A percentile compares a stretch with the other conserved stretches of the same genome.
phyloP scores from a whole-genome alignment of 805 yeast genomes.

The Teunomyces lycoperdinae region DNA sequence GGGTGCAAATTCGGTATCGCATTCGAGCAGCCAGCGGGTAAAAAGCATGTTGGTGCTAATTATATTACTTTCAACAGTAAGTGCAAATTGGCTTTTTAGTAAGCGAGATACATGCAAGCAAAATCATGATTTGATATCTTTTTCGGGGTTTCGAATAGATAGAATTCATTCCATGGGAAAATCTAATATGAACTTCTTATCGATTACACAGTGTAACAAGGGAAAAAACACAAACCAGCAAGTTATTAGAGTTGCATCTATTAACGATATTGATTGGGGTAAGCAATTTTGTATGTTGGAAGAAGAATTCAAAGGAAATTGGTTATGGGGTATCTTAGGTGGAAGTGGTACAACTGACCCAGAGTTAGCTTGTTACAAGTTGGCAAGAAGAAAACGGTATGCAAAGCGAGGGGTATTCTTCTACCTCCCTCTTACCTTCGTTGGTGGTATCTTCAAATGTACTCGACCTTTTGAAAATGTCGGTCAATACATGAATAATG shows the following conservation, averaged over 20 bases:
- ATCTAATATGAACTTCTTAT: constrained; percentile 41
- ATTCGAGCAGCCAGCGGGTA: background rate
- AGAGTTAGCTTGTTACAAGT: constrained; percentile 46
- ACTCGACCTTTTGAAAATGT: constrained; percentile 25
- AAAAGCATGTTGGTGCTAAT: background rate
- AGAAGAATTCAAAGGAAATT: background rate
- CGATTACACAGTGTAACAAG: constrained; percentile 49
- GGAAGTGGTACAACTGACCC: background rate
- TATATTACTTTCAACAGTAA: background rate
- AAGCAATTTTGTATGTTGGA: constrained; percentile 44
- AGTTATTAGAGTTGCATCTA: constrained; percentile 26
- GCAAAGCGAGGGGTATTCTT: constrained; percentile 43
- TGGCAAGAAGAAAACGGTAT: constrained; percentile 55
- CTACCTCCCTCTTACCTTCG: constrained; percentile 54
- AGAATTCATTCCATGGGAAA: constrained; percentile 46
- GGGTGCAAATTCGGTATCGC: constrained; percentile 1
- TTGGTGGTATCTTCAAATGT: constrained; percentile 65
- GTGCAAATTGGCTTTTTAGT: constrained; percentile 17
- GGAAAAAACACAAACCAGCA: constrained; percentile 49
- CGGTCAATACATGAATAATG: constrained; percentile 15
- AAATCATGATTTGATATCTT: constrained; percentile 30
- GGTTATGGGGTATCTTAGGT: background rate
- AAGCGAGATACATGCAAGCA: constrained; percentile 36
- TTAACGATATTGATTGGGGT: constrained; percentile 46
- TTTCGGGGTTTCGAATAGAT: constrained; percentile 56